These are phyloP conservation scores for Gentiana straminea DNA, from an alignment of 257 asterid species.

Conservation along the genomic window DNA sequence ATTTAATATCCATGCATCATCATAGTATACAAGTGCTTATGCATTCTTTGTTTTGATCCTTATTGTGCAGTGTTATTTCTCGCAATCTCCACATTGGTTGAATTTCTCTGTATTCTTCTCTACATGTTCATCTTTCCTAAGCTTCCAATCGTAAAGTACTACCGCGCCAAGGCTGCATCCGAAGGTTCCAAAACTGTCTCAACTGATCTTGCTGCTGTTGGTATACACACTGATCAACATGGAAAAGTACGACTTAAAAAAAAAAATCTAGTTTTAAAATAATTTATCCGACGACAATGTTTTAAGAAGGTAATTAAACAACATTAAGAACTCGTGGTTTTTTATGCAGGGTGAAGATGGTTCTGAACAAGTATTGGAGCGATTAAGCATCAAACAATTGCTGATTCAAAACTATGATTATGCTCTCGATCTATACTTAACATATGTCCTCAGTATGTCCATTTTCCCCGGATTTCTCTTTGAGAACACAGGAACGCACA, in stretches of 20 bases:
- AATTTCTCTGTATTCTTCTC: slow-evolving; percentile 18
- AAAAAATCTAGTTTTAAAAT: too few relatives aligned
- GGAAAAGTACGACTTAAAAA: slow-evolving; percentile 4
- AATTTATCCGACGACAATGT: too few relatives aligned
- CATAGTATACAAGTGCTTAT: background rate
- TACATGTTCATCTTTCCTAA: slow-evolving; percentile 23
- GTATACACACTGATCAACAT: slow-evolving; percentile 24
- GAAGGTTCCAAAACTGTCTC: slow-evolving; percentile 73
- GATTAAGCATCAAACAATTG: slow-evolving; percentile 47
- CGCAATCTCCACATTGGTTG: slow-evolving; percentile 21
- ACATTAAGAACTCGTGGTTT: background rate
- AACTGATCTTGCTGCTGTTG: slow-evolving; percentile 71
- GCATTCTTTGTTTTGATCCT: background rate
- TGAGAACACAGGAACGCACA: slow-evolving; percentile 65
- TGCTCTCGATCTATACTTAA: slow-evolving; percentile 32
- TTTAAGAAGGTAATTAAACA: too few relatives aligned
- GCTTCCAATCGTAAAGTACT: slow-evolving; percentile 29
- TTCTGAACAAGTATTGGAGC: slow-evolving; percentile 13
- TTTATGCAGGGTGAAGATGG: slow-evolving; percentile 14
- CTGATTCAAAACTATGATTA: slow-evolving; percentile 38
- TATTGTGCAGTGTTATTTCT: slow-evolving; percentile 26
- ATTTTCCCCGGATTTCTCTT: slow-evolving; percentile 59
- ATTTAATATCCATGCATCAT: background rate
- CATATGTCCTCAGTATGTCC: slow-evolving; percentile 43
- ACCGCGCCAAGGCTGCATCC: slow-evolving; percentile 31